Percentiles rank a stretch among this genome's conserved stretches.
phyloP scores from a whole-genome alignment of 1,284 basidiomycete genomes.

The Neonothopanus nambi region DNA sequence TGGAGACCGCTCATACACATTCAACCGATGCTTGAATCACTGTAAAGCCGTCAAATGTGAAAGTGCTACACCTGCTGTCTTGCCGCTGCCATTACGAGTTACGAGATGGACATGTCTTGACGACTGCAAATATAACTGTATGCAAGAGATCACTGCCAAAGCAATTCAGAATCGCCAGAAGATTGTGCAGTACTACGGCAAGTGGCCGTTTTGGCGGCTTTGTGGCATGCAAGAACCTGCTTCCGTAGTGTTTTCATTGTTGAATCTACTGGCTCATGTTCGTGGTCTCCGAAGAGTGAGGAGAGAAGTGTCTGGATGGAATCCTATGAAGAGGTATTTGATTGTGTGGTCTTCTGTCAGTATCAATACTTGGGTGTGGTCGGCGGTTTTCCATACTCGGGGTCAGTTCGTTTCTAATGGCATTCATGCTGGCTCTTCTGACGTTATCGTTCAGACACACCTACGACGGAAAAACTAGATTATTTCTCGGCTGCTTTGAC shows the following conservation, averaged over 20 bases:
- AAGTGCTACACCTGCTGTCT: constrained; percentile 19
- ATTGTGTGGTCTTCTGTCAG: constrained; percentile 70
- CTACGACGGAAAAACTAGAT: constrained; percentile 87
- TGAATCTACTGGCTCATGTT: constrained; percentile 79
- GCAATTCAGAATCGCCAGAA: constrained; percentile 43
- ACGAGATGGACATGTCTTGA: constrained; percentile 80
- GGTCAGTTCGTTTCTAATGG: constrained; percentile 47
- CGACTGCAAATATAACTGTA: constrained; percentile 90
- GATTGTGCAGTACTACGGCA: constrained; percentile 88
- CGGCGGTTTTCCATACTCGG: constrained; percentile 89
- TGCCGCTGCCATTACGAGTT: constrained; percentile 51
- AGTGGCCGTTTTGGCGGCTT: constrained; percentile 93
- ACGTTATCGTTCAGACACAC: constrained; percentile 57
- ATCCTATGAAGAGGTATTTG: constrained; percentile 77
- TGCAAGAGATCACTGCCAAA: constrained; percentile 77
- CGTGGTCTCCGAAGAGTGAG: constrained; percentile 54
- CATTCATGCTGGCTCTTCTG: neutral
- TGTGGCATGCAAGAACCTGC: constrained; percentile 93
- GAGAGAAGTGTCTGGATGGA: constrained; percentile 49
- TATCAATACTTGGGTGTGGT: constrained; percentile 94
- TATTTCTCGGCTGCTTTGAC: constrained; percentile 93
- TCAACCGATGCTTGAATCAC: constrained; percentile 10
- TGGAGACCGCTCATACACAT: constrained; percentile 14
- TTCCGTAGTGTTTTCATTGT: constrained; percentile 87
- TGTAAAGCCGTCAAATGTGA: constrained; percentile 14